phyloP scores from a whole-genome alignment of 208 protist genomes.

The Acanthamoeba culbertsoni region DNA sequence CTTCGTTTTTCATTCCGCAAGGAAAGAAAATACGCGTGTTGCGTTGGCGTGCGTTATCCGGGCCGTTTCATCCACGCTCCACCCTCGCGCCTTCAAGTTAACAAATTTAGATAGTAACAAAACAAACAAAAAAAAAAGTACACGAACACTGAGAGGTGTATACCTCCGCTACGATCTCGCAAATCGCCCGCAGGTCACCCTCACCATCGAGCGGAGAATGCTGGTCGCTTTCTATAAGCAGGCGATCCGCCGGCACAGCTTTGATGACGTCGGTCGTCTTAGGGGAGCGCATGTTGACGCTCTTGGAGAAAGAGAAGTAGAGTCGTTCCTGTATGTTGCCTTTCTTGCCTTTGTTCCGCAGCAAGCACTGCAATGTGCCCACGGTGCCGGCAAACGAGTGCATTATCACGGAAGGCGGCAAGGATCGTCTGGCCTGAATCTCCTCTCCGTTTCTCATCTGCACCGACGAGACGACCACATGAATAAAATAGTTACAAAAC shows the following conservation, averaged over 20 bases:
- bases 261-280: slow-evolving; percentile 20
- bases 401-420: slow-evolving; percentile 41
- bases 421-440: not conserved
- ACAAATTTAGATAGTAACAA: no score
- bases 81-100: not conserved
- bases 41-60: slow-evolving; percentile 16
- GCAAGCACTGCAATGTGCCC: not conserved
- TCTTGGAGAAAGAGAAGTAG: slow-evolving; percentile 58
- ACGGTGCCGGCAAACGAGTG: slow-evolving; percentile 43
- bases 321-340: not conserved
- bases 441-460: not conserved
- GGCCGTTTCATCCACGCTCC: not conserved
- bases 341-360: not conserved
- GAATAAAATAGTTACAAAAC: not conserved
- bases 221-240: slow-evolving; percentile 45
- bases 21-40: not conserved
- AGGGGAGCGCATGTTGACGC: slow-evolving; percentile 52
- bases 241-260: slow-evolving; percentile 32
- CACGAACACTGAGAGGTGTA: not conserved
- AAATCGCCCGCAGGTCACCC: not conserved
- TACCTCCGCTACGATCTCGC: slow-evolving; percentile 11
- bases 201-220: not conserved
- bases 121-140: not conserved
- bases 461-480: not conserved
- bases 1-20: not conserved